Evolutionary conservation across 83 land plant species (phyloP), one percentile per base, ranked within the genome.

Genomic region (Diphasiastrum complanatum): DNA sequence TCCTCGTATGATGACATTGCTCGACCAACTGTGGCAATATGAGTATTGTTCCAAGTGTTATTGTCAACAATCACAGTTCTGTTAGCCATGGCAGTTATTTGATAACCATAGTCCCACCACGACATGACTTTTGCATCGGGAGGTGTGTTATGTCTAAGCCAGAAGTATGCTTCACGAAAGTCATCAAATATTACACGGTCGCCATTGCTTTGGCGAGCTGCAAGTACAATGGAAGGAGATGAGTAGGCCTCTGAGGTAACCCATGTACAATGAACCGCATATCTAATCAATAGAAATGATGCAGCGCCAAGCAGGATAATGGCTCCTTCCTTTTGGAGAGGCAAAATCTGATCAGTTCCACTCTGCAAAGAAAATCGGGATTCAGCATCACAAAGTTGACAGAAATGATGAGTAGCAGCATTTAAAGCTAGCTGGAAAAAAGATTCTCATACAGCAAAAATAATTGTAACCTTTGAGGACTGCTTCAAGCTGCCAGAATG

Each of bases 61-160:
- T 95, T 95, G 60, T 95, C 99, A 45, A 95, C 99, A 48, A 95
- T 95, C 27, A 95, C 99, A 61, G 99, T 89, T 70, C 99, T 79
- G 67, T 95, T 95, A 48, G 86, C 99, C 99, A 95, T 95, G 32
- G 99, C 99, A 24, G 99, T 89, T 47, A 95, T 95, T 63, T 95
- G 99, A 67, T 95, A 95, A 11, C 99, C 99, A 77, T 95, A 95
- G 49, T 95, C 99, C 99, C 99, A 95, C 99, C 99, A 95, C 4
- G 99, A 95, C 96, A 89, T 89, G 20, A 95, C 76, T 69, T 95
- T 95, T 31, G 99, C 99, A 84, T 95, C 99, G 10, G 68, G 75
- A 58, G 99, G 89, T 63, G 99, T 95, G 76, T 95, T 95, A 51
- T 95, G 86, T 20, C 83, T 84, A 51, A 95, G 85, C 99, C 99